phyloP scores from a whole-genome alignment of 2,329 filamentous ascomycete species.

The Colletotrichum karsti region DNA sequence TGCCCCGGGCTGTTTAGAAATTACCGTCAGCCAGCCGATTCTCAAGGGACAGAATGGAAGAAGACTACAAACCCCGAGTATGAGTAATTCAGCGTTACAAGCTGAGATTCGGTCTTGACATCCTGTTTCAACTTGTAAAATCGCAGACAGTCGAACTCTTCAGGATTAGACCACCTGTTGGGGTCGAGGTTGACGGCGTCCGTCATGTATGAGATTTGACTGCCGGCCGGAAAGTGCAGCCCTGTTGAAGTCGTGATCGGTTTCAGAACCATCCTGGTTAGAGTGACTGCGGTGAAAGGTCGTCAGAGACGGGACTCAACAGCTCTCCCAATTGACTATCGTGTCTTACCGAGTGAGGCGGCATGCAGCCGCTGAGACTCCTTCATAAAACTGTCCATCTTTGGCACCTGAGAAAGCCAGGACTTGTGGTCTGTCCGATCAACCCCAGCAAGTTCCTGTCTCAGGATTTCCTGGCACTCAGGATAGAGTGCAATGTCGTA shows the following conservation, averaged over 20 bases:
- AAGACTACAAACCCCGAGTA: too few relatives aligned
- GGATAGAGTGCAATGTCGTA: slow-evolving; percentile 10
- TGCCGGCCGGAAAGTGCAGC: neutral
- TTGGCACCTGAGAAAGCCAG: neutral
- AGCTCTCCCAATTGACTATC: neutral
- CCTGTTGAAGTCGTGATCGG: neutral
- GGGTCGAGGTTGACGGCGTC: slow-evolving; percentile 8
- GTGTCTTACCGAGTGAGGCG: neutral
- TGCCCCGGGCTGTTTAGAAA: neutral
- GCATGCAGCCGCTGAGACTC: neutral
- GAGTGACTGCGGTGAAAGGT: neutral
- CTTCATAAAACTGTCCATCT: slow-evolving; percentile 20
- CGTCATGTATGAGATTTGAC: slow-evolving; percentile 3
- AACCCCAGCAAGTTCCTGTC: neutral
- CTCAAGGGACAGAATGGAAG: too few relatives aligned
- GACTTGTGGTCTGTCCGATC: neutral
- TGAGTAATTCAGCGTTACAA: too few relatives aligned
- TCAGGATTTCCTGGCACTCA: neutral
- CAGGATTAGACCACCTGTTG: too few relatives aligned
- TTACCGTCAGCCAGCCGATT: too few relatives aligned
- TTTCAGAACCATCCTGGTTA: slow-evolving; percentile 1
- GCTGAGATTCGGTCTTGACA: too few relatives aligned
- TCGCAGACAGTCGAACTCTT: too few relatives aligned
- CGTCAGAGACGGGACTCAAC: neutral
- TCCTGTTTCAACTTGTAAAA: too few relatives aligned